A percentile compares a stretch with the other conserved stretches of the same genome.
These are phyloP conservation scores for Phytophthora ohioensis DNA, from an alignment of 352 stramenopile species.

Conservation along the genomic window DNA sequence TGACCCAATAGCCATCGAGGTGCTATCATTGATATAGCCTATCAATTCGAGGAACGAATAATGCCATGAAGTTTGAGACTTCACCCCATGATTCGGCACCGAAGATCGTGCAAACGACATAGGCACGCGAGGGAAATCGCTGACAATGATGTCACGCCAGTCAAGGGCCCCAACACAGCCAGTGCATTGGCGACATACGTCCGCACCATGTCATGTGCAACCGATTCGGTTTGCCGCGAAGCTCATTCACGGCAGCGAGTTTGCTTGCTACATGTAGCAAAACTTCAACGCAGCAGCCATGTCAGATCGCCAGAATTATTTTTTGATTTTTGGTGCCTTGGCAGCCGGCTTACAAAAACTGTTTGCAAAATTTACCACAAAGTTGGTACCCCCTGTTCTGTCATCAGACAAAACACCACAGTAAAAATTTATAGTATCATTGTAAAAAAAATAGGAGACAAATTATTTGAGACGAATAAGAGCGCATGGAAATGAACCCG, in stretches of 20 bases:
- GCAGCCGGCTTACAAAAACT: slow-evolving; percentile 19
- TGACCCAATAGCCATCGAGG: background rate
- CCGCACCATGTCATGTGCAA: background rate
- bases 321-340: slow-evolving; percentile 22
- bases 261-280: slow-evolving; percentile 12
- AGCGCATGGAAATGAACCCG: slow-evolving; percentile 34
- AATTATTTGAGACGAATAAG: slow-evolving; percentile 24
- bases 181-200: slow-evolving; percentile 1
- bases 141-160: slow-evolving; percentile 6
- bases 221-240: background rate
- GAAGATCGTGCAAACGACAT: slow-evolving; percentile 9
- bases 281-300: slow-evolving; percentile 21
- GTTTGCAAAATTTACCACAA: background rate
- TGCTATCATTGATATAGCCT: background rate
- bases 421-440: slow-evolving; percentile 1
- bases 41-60: slow-evolving; percentile 3
- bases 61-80: background rate
- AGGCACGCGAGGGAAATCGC: slow-evolving; percentile 6
- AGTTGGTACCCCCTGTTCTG: background rate
- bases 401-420: background rate
- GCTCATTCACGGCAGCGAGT: slow-evolving; percentile 13
- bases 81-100: slow-evolving; percentile 4
- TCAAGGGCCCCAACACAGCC: slow-evolving; percentile 9
- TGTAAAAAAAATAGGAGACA: slow-evolving; percentile 2
- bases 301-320: slow-evolving; percentile 28